Base-by-base conservation (phyloP, 345 rosid species). In the Brassica carinata region DNA sequence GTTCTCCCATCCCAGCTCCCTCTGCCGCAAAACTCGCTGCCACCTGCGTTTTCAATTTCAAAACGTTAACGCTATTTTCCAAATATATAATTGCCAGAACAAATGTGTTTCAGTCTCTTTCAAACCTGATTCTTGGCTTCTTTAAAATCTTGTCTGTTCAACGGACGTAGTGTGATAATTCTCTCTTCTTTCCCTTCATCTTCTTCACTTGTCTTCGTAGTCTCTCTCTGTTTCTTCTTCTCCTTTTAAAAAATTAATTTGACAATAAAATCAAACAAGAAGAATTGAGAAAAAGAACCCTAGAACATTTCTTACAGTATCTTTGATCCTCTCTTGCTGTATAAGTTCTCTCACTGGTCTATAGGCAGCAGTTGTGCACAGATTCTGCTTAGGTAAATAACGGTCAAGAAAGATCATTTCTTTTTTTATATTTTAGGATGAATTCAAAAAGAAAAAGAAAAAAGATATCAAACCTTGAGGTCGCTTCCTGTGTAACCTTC, bases 311-410 rank as follows among this genome's bases (percentile, higher is more conserved):
- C 86, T 81, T 59, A 88, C 98, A 79, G 78, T 36, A 74, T 84
- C 98, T 87, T 90, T 93, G n/a, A 83, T 73, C 78, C 93, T 85
- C 75, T 91, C 98, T 76, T 93, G 91, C 57, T 89, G 88, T 79
- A 93, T 91, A 51, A 93, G 86, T 86, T 93, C 95, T 76, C 98
- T 88, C 43, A 93, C 93, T 3, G 94, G 97, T 57, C 92, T 82
- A 83, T 91, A 93, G 11, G 97, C 97, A 55, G 98, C 98, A 18
- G 98, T 93, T n/a, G 93, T 86, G 82, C 98, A 93, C 14, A 93
- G 78, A 79, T 90, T 91, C 98, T 93, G 84, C 81, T 72, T 65
- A 65, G 31, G 8, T 2, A 5, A 70, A 23, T 27, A 76, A 69
- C 3, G 9, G 58, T 45, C 76, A 77, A 36, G n/a, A 33, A 67